phyloP scores from a whole-genome alignment of 2,329 filamentous ascomycete genomes.

The Penicillium brevicompactum region DNA sequence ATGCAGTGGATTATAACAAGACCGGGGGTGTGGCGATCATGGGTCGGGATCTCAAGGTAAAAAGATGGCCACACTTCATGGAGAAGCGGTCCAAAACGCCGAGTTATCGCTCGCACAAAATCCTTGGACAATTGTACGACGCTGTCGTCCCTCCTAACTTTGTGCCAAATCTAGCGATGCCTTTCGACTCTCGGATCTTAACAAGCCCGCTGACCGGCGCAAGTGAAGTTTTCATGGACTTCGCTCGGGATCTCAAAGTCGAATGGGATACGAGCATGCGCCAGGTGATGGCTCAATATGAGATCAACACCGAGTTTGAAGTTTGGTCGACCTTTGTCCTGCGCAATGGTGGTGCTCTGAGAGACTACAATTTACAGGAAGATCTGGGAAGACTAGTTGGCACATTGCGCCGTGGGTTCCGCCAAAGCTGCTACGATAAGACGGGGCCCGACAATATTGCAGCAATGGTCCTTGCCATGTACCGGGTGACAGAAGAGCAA shows the following conservation, averaged over 20 bases:
- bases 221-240: conserved; percentile 56
- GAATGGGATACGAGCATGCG: conserved; percentile 77
- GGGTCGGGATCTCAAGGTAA: conserved; percentile 60
- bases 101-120: conserved; percentile 67
- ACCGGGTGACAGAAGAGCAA: conserved; percentile 75
- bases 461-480: conserved; percentile 83
- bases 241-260: conserved; percentile 68
- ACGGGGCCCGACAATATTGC: conserved; percentile 64
- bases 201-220: conserved; percentile 56
- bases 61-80: conserved; percentile 83
- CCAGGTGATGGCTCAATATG: conserved; percentile 81
- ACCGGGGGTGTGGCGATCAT: conserved; percentile 78
- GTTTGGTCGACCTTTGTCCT: conserved; percentile 86
- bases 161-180: conserved; percentile 67
- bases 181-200: conserved; percentile 77
- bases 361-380: conserved; percentile 86
- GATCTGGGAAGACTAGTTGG: conserved; percentile 71
- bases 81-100: conserved; percentile 58
- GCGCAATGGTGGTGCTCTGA: conserved; percentile 68
- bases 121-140: conserved; percentile 83
- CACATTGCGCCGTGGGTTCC: conserved; percentile 69
- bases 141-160: conserved; percentile 71
- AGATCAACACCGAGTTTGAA: conserved; percentile 86
- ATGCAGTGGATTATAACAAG: conserved; percentile 93
- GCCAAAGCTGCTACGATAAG: conserved; percentile 64